Conservation (phyloP, 139 green algal genomes). For the Micromonas pusilla region DNA sequence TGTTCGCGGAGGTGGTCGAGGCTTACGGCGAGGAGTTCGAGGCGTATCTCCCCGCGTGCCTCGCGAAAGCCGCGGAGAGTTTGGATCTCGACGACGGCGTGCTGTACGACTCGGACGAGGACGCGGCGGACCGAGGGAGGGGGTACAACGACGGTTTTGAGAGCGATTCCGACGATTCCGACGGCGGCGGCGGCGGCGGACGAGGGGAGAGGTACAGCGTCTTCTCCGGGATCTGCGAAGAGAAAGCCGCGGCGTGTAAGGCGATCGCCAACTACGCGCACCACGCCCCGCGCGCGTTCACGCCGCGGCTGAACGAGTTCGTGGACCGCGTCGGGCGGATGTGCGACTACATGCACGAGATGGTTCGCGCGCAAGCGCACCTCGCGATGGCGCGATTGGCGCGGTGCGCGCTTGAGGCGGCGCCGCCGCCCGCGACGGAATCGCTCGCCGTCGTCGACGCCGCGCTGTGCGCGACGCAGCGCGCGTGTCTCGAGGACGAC, state of each 20-base stretch:
- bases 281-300: constrained; percentile 37
- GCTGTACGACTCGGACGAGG: constrained; percentile 24
- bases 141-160: constrained; percentile 18
- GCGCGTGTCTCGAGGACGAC: constrained; percentile 33
- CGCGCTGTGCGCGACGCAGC: neutral
- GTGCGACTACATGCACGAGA: constrained; percentile 52
- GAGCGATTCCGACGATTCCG: constrained; percentile 22
- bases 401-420: neutral
- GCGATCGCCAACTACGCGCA: constrained; percentile 57
- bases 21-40: constrained; percentile 37
- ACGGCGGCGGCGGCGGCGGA: constrained; percentile 39
- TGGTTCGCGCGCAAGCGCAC: constrained; percentile 38
- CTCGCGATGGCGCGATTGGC: neutral
- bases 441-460: neutral
- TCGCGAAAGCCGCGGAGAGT: constrained; percentile 44
- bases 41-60: constrained; percentile 32
- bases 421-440: neutral
- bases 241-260: constrained; percentile 7
- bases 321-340: constrained; percentile 33
- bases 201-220: neutral
- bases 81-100: constrained; percentile 43
- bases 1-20: constrained; percentile 39
- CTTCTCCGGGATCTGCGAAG: neutral
- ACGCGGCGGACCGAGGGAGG: neutral
- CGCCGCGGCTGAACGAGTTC: constrained; percentile 35